Evolutionary conservation across 1,139 yeast genomes (phyloP).

Genomic region (Candida gigantensis): DNA sequence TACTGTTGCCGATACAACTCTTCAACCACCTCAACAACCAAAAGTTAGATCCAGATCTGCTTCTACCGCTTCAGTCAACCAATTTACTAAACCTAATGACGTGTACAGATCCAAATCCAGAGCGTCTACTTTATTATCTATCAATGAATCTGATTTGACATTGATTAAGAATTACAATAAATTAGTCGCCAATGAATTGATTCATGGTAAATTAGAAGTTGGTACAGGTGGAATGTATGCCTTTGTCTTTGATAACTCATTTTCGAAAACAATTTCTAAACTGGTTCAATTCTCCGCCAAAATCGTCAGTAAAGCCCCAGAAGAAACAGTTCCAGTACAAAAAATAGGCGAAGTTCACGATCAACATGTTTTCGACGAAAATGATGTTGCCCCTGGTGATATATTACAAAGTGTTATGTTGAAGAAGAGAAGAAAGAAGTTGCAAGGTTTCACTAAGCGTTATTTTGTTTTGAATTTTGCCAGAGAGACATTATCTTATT

Average conservation of each 20-base stretch:
- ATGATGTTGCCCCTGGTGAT: constrained; percentile 39
- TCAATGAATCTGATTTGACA: constrained; percentile 39
- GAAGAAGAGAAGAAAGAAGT: constrained; percentile 72
- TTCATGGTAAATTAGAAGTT: constrained; percentile 63
- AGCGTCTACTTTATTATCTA: constrained; percentile 34
- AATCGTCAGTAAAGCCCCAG: constrained; percentile 23
- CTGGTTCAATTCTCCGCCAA: constrained; percentile 70
- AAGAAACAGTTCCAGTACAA: constrained; percentile 7
- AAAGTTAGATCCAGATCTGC: constrained; percentile 28
- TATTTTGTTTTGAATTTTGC: constrained; percentile 81
- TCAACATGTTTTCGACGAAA: constrained; percentile 13
- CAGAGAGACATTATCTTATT: constrained; percentile 82
- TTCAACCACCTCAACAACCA: constrained; percentile 8
- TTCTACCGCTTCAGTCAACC: constrained; percentile 42
- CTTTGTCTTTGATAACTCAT: constrained; percentile 88
- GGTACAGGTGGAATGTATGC: constrained; percentile 71
- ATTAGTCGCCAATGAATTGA: constrained; percentile 56
- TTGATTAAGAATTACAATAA: constrained; percentile 46
- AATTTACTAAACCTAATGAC: constrained; percentile 35
- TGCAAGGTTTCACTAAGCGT: constrained; percentile 83
- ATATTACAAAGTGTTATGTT: constrained; percentile 72
- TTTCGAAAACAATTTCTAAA: constrained; percentile 82
- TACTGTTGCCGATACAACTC: background rate
- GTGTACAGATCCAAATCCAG: constrained; percentile 38
- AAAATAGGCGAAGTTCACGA: constrained; percentile 11